These are phyloP conservation scores for Eucalyptus globulus DNA, from an alignment of 345 rosid species.

Conservation along the genomic window DNA sequence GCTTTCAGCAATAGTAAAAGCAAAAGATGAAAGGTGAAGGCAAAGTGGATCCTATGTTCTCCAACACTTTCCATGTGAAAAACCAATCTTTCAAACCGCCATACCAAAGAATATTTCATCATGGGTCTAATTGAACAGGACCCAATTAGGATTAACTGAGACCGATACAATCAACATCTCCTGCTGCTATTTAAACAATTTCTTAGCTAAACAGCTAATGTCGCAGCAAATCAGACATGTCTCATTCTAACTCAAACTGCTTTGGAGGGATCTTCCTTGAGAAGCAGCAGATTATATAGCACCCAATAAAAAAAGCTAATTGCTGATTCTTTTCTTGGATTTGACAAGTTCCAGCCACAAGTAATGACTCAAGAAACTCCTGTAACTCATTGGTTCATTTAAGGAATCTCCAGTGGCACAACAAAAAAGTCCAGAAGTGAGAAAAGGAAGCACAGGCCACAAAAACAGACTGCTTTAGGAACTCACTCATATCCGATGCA, in stretches of 20 bases:
- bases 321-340: neutral
- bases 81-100: neutral
- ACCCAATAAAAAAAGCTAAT: neutral
- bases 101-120: neutral
- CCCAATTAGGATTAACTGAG: neutral
- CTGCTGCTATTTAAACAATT: neutral
- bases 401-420: neutral
- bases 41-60: conserved; percentile 61
- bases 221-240: neutral
- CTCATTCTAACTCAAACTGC: neutral
- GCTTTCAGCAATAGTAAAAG: conserved; percentile 47
- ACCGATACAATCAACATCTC: neutral
- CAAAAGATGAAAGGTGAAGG: conserved; percentile 21
- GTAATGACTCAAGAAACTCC: neutral
- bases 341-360: neutral
- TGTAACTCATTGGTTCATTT: neutral
- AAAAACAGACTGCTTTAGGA: neutral
- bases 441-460: neutral
- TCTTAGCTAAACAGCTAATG: neutral
- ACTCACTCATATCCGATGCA: conserved; percentile 77
- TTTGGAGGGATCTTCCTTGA: neutral
- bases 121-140: neutral
- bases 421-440: neutral
- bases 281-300: neutral
- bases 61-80: neutral